Evolutionary conservation across 805 yeast species (phyloP).

Genomic region (Tanozyma kutaoensis): DNA sequence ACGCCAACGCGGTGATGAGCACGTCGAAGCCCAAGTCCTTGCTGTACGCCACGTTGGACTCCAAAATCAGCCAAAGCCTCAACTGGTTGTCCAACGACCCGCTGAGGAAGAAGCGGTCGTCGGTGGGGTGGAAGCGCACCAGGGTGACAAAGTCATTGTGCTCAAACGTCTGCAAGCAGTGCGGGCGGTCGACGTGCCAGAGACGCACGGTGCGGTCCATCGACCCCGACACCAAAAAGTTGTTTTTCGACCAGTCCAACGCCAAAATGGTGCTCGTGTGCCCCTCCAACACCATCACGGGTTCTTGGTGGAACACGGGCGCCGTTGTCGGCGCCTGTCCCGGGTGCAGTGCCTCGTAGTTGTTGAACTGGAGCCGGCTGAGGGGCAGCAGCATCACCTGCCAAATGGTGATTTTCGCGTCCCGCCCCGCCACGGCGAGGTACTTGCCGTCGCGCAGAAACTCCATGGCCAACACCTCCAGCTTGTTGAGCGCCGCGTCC

Average conservation of each 20-base stretch:
- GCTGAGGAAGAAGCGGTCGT: conserved; percentile 75
- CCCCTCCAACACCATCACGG: conserved; percentile 46
- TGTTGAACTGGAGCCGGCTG: conserved; percentile 40
- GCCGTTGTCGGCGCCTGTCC: conserved; percentile 11
- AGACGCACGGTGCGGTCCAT: conserved; percentile 74
- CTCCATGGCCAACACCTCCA: conserved; percentile 60
- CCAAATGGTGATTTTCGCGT: conserved; percentile 59
- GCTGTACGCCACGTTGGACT: conserved; percentile 42
- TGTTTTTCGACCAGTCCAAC: conserved; percentile 80
- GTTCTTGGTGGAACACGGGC: conserved; percentile 64
- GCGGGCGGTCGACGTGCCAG: conserved; percentile 70
- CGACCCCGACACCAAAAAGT: conserved; percentile 66
- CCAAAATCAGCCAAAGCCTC: conserved; percentile 79
- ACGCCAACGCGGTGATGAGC: conserved; percentile 60
- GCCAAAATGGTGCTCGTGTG: conserved; percentile 64
- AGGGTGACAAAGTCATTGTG: conserved; percentile 79
- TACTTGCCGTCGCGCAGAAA: conserved; percentile 74
- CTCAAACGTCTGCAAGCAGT: conserved; percentile 47
- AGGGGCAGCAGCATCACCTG: conserved; percentile 63
- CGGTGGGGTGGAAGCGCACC: conserved; percentile 69
- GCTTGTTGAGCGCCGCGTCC: conserved; percentile 6
- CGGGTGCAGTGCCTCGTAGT: conserved; percentile 7
- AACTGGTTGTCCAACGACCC: conserved; percentile 69
- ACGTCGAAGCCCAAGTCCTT: conserved; percentile 44
- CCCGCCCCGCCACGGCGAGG: conserved; percentile 77